Base-by-base conservation (phyloP, 2,329 filamentous ascomycete species). In the Lasiodiplodia citricola region DNA sequence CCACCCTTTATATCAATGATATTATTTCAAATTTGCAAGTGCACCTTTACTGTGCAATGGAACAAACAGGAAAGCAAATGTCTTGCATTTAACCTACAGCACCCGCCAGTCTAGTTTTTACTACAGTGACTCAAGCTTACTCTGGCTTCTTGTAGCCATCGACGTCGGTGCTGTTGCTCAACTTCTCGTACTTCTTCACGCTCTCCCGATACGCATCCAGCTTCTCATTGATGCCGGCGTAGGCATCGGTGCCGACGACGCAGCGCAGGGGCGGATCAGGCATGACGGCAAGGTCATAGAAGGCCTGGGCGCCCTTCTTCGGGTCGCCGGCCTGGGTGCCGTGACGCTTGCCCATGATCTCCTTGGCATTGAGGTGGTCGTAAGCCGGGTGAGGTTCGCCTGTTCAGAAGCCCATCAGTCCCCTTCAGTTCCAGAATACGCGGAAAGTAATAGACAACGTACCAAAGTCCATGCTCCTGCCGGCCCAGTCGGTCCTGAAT, bases 251-350 rank as follows among this genome's bases (percentile, higher is more conserved):
- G 0, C 87, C 87, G 13, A 89, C 78, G 0, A 86, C 80, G 16
- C 86, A 81, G 37, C 87, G 78, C 8, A 88, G 72, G 3, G 87
- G 87, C 3, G 84, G 85, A 16, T 86, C 81, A 14, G 84, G 73
- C 80, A 85, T 82, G 47, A 83, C 79, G 0, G 85, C 86, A 18
- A 89, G 73, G 65, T 88, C 84, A 71, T 87, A 87, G 78, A 87
- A 86, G 0, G 81, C 81, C 25, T 81, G 77, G 1, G 83, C 84
- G 2, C 80, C 86, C 73, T 87, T 85, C 0, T 71, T 70, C 3
- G 85, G 83, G 69, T 88, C 85, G 3, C 86, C 85, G 1, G 82
- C 80, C 63, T 87, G 82, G 0, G 73, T 81, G 4, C 78, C 82
- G 65, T 84, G 77, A 60, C 80, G 74, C 67, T 78, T 73, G 14